Base-by-base conservation (phyloP, 2,329 filamentous ascomycete genomes). In the Zymoseptoria crescenta region DNA sequence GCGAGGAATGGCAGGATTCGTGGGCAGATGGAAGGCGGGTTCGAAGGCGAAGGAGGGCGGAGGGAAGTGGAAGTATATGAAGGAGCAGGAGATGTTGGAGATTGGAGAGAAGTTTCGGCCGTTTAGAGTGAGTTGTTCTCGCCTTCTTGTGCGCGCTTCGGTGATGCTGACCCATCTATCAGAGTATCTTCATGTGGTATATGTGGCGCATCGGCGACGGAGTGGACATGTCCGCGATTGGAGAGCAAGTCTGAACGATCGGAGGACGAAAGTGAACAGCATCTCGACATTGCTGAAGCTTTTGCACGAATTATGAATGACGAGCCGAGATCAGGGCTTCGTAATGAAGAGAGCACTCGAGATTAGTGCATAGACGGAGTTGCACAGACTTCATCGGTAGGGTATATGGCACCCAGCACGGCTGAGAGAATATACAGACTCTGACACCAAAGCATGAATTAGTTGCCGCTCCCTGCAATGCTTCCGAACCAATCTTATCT, bases 31-130 rank as follows among this genome's bases (percentile, higher is more conserved):
- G 72, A 85, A 97, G 21, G 83, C 79, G 52, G 96, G 93, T 75
- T 76, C 96, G 60, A 96, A 95, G 76, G 79, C 77, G 41, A 89
- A 85, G 64, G 86, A 85, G 27, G 56, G 54, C 30, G 87, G 87
- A 30, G 89, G 89, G 51, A 97, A 97, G 77, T 97, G 91, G 87
- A 97, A 97, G 79, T 99, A 97, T 74, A 96, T 97, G 91, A 83
- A 82, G 41, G 94, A 97, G 76, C 83, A 85, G 71, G 94, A 97
- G 61, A 97, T 99, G 94, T 73, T 87, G 61, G 88, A 91, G 65
- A 80, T 90, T 64, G 86, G 90, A 10, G 88, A 87, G 59, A 84
- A 80, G 70, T 99, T 96, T 73, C 81, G 82, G 59, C 94, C 93
- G 3, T 97, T 96, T 75, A 80, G 85, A 83, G 85, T 74, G 69